phyloP scores from a whole-genome alignment of 2,329 filamentous ascomycete species.

The Madurella fahalii region DNA sequence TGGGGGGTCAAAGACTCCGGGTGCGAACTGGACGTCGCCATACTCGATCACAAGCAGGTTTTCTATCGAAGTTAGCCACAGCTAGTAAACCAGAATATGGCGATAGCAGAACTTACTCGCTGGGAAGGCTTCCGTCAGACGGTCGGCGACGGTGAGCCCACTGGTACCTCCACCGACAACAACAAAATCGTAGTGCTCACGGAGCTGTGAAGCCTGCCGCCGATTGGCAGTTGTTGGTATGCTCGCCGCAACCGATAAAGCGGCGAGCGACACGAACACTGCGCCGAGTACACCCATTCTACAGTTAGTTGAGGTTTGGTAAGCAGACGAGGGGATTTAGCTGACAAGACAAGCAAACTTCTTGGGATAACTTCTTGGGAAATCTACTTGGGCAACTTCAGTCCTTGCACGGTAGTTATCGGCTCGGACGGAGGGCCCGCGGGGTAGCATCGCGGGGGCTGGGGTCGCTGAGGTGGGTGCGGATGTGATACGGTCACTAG shows the following conservation, averaged over 20 bases:
- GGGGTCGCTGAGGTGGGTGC: too few relatives aligned
- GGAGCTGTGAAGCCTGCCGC: constrained; percentile 28
- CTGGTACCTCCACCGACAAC: constrained; percentile 33
- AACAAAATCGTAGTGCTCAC: constrained; percentile 31
- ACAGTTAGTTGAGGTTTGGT: too few relatives aligned
- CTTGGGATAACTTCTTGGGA: too few relatives aligned
- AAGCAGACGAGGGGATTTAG: too few relatives aligned
- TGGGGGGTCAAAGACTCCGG: constrained; percentile 27
- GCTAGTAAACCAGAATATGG: constrained; percentile 12
- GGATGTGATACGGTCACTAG: too few relatives aligned
- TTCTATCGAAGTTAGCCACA: background rate
- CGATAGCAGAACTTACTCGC: constrained; percentile 27
- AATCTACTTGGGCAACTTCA: too few relatives aligned
- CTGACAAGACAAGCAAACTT: too few relatives aligned
- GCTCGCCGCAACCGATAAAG: constrained; percentile 1
- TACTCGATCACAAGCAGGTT: constrained; percentile 26
- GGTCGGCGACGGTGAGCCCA: constrained; percentile 34
- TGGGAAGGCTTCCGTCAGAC: constrained; percentile 30
- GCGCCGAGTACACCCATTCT: constrained; percentile 8
- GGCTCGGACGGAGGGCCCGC: too few relatives aligned
- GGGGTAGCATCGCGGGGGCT: too few relatives aligned
- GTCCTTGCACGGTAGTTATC: too few relatives aligned
- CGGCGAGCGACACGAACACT: constrained; percentile 8
- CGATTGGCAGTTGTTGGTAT: background rate
- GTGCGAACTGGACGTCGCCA: constrained; percentile 21